Base-by-base conservation (phyloP, 1,139 yeast species). In the Geotrichum carabidarum region DNA sequence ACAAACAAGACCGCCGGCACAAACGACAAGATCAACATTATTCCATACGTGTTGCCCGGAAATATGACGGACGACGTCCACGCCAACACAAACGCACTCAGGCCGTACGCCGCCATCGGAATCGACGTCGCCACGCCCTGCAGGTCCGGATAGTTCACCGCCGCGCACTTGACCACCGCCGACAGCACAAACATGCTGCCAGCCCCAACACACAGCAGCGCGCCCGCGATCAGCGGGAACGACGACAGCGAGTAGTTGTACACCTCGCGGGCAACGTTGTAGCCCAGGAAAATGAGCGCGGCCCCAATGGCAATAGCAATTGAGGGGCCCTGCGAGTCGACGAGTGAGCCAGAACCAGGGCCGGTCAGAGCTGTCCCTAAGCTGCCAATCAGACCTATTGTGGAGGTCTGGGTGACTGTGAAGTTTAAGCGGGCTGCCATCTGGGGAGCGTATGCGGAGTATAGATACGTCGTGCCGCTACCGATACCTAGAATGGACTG, bases 381-480 rank as follows among this genome's bases (percentile, higher is more conserved):
- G 37, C 82, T 79, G 3, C 86, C 88, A 34, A 77, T 69, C 62
- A 81, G 73, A 2, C 86, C 86, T 4, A 83, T 78, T 30, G 75
- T 68, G 35, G 83, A 78, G 11, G 83, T 72, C 55, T 80, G 78
- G 0, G 84, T 76, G 11, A 82, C 86, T 4, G 77, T 66, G 58
- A 83, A 76, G 17, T 71, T 69, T 48, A 83, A 73, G 50, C 73
- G 74, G 30, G 71, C 70, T 2, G 86, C 84, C 59, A 82, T 71
- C 63, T 82, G 87, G 3, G 88, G 86, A 47, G 84, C 81, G 63
- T 80, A 82, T 6, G 84, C 83, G 32, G 83, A 78, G 65, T 80
- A 82, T 53, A 82, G 71, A 64, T 82, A 82, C 66, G 82, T 72
- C 5, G 86, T 82, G 4, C 87, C 87, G 64, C 85, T 48, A 30